Evolutionary conservation across 768 basidiomycete genomes (phyloP).

Genomic region (Lentinus tigrinus): DNA sequence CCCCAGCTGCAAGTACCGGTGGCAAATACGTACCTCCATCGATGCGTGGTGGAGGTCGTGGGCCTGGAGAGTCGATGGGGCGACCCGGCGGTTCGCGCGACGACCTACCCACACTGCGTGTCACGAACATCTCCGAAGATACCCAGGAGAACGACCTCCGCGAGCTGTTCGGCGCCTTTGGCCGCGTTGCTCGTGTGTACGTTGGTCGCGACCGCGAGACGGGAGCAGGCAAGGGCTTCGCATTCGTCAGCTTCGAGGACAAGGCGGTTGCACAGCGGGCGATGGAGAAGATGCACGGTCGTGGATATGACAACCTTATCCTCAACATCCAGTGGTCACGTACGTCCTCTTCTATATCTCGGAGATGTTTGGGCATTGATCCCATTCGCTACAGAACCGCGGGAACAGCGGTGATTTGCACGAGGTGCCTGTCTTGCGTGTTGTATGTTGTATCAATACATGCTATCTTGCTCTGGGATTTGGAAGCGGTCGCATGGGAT

Average conservation of each 20-base stretch:
- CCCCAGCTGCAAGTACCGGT: conserved; percentile 40
- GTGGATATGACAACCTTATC: conserved; percentile 92
- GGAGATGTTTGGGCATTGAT: neutral
- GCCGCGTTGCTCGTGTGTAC: conserved; percentile 85
- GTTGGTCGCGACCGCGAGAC: conserved; percentile 95
- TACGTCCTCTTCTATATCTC: conserved; percentile 33
- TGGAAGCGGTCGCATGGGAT: too few relatives aligned
- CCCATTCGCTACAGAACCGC: conserved; percentile 31
- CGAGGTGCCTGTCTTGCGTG: neutral
- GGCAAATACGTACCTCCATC: conserved; percentile 96
- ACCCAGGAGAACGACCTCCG: conserved; percentile 93
- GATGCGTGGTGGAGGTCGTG: conserved; percentile 71
- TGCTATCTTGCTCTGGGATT: neutral
- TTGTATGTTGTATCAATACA: conserved; percentile 9
- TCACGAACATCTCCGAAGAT: conserved; percentile 96
- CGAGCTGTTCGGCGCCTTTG: conserved; percentile 86
- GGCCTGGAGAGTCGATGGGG: conserved; percentile 77
- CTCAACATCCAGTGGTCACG: conserved; percentile 65
- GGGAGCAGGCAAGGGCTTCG: conserved; percentile 93
- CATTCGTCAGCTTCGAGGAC: conserved; percentile 95
- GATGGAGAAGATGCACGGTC: conserved; percentile 88
- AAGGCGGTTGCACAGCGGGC: conserved; percentile 78
- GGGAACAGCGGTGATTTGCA: conserved; percentile 33
- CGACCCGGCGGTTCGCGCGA: conserved; percentile 63
- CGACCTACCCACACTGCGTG: conserved; percentile 93